phyloP scores from a whole-genome alignment of 371 early-diverging fungal species.

The Nematocida ausubeli region DNA sequence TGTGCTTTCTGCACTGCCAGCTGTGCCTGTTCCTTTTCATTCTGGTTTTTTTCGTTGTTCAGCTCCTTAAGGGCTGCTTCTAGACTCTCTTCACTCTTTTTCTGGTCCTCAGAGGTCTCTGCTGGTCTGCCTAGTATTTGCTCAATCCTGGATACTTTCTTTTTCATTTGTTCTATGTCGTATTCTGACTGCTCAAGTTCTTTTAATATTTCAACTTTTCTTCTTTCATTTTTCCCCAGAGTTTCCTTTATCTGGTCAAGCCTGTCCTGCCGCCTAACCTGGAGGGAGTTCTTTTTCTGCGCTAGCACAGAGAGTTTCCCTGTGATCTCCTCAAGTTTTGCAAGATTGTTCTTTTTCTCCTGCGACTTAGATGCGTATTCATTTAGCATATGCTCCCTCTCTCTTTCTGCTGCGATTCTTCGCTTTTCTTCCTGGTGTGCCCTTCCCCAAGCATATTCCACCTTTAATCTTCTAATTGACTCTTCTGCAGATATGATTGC shows the following conservation, averaged over 20 bases:
- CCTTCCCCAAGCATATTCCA: conserved; percentile 60
- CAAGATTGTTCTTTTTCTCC: conserved; percentile 7
- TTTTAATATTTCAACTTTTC: conserved; percentile 26
- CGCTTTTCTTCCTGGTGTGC: conserved; percentile 30
- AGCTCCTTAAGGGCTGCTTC: background rate
- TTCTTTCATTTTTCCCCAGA: conserved; percentile 21
- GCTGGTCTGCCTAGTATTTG: conserved; percentile 2
- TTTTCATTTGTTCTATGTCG: conserved; percentile 32
- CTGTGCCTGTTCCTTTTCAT: conserved; percentile 19
- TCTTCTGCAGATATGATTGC: conserved; percentile 33
- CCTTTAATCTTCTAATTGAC: conserved; percentile 37
- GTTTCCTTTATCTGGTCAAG: conserved; percentile 1
- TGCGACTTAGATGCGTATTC: background rate
- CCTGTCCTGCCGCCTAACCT: background rate
- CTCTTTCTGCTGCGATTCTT: conserved; percentile 14
- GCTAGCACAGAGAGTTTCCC: background rate
- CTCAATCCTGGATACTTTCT: conserved; percentile 14
- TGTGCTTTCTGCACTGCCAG: conserved; percentile 25
- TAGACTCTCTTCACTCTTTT: conserved; percentile 2
- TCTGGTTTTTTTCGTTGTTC: background rate
- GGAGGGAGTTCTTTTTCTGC: background rate
- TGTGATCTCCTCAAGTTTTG: conserved; percentile 18
- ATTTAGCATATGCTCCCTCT: conserved; percentile 19
- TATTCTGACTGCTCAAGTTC: conserved; percentile 47
- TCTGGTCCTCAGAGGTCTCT: background rate